These are phyloP conservation scores for Rubroshorea leprosula DNA, from an alignment of 345 rosid species.

Conservation along the genomic window DNA sequence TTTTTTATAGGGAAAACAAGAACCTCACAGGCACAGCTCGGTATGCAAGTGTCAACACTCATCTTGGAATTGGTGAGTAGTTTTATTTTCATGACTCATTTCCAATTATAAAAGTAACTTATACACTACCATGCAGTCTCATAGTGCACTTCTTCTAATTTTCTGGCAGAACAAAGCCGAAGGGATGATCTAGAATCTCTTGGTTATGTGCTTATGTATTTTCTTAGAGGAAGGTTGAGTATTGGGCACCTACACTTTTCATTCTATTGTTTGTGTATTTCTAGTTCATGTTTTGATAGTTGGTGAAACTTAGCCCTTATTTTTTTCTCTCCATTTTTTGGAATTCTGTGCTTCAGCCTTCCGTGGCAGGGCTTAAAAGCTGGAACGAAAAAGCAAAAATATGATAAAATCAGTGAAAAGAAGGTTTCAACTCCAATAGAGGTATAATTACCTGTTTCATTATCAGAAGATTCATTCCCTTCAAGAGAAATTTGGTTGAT, in stretches of 20 bases:
- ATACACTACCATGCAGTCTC: background rate
- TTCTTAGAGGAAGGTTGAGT: slow-evolving; percentile 74
- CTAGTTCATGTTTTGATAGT: slow-evolving; percentile 8
- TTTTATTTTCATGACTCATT: slow-evolving; percentile 4
- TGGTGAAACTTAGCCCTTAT: slow-evolving; percentile 1
- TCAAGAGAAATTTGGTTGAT: slow-evolving; percentile 9
- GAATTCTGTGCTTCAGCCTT: slow-evolving; percentile 42
- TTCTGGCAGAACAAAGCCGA: slow-evolving; percentile 71
- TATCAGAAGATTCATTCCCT: slow-evolving; percentile 1
- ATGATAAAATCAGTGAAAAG: slow-evolving; percentile 82
- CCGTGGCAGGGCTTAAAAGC: slow-evolving; percentile 91
- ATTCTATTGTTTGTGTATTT: slow-evolving; percentile 8
- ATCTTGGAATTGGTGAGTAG: slow-evolving; percentile 70
- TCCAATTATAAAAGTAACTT: slow-evolving; percentile 10
- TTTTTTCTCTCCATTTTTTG: slow-evolving; percentile 1
- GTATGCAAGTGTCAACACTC: slow-evolving; percentile 88
- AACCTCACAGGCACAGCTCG: slow-evolving; percentile 91
- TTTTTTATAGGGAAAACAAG: slow-evolving; percentile 62
- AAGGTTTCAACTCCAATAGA: slow-evolving; percentile 77
- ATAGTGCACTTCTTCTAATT: slow-evolving; percentile 10
- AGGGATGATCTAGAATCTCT: slow-evolving; percentile 92
- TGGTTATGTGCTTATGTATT: slow-evolving; percentile 88
- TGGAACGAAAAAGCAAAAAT: slow-evolving; percentile 86
- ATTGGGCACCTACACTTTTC: slow-evolving; percentile 1
- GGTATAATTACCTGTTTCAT: slow-evolving; percentile 32